phyloP scores from a whole-genome alignment of 208 protist genomes.

The Acanthamoeba castellanii region DNA sequence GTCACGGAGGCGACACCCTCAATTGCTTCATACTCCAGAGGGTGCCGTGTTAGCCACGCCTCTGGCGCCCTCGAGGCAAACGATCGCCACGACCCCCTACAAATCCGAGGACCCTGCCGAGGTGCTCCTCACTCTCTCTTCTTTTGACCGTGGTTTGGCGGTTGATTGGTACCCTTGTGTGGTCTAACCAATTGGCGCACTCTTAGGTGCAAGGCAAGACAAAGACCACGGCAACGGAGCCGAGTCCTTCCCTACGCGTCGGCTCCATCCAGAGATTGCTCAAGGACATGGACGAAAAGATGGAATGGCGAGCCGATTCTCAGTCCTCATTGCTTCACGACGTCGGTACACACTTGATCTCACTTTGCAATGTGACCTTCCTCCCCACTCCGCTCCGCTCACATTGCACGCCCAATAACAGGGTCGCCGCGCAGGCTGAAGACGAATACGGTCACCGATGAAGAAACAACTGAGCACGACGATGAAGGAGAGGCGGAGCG shows the following conservation, averaged over 20 bases:
- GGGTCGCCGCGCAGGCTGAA: neutral
- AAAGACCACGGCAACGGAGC: neutral
- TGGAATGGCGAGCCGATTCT: slow-evolving; percentile 25
- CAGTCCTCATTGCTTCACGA: neutral
- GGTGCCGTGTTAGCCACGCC: neutral
- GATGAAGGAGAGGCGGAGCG: neutral
- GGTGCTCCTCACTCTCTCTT: neutral
- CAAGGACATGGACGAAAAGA: slow-evolving; percentile 45
- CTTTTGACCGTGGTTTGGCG: neutral
- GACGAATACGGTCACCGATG: neutral
- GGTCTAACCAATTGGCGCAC: neutral
- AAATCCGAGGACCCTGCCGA: neutral
- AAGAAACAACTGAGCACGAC: slow-evolving; percentile 24
- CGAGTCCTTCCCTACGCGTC: neutral
- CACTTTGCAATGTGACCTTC: no score
- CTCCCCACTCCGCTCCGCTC: neutral
- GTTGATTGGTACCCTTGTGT: neutral
- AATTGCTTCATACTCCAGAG: neutral
- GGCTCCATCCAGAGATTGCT: slow-evolving; percentile 16
- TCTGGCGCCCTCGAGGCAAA: neutral
- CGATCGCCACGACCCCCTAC: neutral
- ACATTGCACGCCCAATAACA: neutral
- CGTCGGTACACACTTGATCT: neutral
- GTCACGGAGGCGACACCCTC: neutral
- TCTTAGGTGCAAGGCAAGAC: neutral